Base-by-base conservation (phyloP, 2,329 filamentous ascomycete genomes). In the Colletotrichum sansevieriae region DNA sequence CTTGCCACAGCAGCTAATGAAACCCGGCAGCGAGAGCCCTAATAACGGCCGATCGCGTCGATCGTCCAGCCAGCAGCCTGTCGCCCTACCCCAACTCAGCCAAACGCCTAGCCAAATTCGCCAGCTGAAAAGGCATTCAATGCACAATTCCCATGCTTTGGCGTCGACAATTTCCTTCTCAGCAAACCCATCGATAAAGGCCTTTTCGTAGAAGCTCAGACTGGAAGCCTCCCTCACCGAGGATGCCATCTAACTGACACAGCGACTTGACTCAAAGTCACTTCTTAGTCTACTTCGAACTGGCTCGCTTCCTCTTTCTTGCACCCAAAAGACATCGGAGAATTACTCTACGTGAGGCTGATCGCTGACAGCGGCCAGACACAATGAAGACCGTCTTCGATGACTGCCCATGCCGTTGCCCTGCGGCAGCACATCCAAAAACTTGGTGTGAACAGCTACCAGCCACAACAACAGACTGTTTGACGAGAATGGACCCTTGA, bases 21-120 rank as follows among this genome's bases (percentile, higher is more conserved):
- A 56, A 65, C 62, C 62, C 63, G 22, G 43, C 63, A 62, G 57
- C 44, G 41, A 68, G 49, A 54, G 44, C 39, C 44, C 57, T 63
- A 52, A 65, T 54, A 68, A 62, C 64, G 67, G 67, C 62, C 63
- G 67, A 68, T 70, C 52, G 47, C 64, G 63, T 70, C 63, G 67
- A 70, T 70, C 64, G 18, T 68, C 46, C 18, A 62, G 46, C 67
- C 67, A 62, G 44, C 57, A 57, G 22, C 11, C 67, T 63, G 63
- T 56, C 51, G 57, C 57, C 64, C 37, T 55, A 68, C 47, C 44
- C 55, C 43, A 41, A 22, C 35, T 46, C 18, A 68, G 20, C 47
- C 7, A 20, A 39, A 18, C 33, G 18, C 35, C 54, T 22, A 68
- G 20, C 47, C 7, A 20, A 39, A 18, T 39, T 46, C 18, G 44